A percentile compares a stretch with the other conserved stretches of the same genome.
These are phyloP conservation scores for Amanita thiersii DNA, from an alignment of 768 basidiomycete genomes.

Conservation along the genomic window DNA sequence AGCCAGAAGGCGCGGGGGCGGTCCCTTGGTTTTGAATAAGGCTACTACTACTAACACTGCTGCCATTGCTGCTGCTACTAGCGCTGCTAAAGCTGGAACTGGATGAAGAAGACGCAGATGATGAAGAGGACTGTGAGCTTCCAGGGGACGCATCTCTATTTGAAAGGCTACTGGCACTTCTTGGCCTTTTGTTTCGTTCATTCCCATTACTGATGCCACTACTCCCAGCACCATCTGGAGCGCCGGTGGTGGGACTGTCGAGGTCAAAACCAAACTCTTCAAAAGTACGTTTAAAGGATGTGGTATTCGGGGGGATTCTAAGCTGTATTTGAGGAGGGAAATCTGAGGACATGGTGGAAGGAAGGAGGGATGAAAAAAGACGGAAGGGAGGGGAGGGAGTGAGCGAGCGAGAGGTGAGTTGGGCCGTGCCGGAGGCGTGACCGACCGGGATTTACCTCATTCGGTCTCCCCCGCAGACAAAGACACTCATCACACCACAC, in stretches of 20 bases:
- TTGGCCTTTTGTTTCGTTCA: conserved; percentile 49
- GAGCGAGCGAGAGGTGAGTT: too few relatives aligned
- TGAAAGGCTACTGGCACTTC: conserved; percentile 36
- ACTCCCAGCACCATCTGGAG: conserved; percentile 16
- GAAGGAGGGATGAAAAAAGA: conserved; percentile 8
- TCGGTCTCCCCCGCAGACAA: too few relatives aligned
- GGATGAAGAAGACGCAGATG: conserved; percentile 7
- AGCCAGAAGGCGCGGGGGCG: background rate
- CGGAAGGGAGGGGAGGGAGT: too few relatives aligned
- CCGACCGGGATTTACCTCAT: too few relatives aligned
- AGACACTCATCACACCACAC: too few relatives aligned
- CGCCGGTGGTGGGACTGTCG: conserved; percentile 29
- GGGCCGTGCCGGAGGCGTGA: too few relatives aligned
- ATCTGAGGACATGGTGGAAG: conserved; percentile 29
- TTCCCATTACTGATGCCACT: conserved; percentile 28
- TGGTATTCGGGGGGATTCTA: conserved; percentile 37
- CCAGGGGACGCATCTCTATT: conserved; percentile 26
- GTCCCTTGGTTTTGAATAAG: background rate
- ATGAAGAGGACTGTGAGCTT: conserved; percentile 21
- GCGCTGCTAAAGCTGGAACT: background rate
- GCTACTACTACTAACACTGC: background rate
- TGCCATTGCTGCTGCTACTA: background rate
- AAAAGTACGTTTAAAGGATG: conserved; percentile 56
- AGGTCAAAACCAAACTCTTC: conserved; percentile 51
- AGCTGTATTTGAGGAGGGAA: conserved; percentile 48